Base-by-base conservation (phyloP, 208 protist species). In the Acanthamoeba royreba region DNA sequence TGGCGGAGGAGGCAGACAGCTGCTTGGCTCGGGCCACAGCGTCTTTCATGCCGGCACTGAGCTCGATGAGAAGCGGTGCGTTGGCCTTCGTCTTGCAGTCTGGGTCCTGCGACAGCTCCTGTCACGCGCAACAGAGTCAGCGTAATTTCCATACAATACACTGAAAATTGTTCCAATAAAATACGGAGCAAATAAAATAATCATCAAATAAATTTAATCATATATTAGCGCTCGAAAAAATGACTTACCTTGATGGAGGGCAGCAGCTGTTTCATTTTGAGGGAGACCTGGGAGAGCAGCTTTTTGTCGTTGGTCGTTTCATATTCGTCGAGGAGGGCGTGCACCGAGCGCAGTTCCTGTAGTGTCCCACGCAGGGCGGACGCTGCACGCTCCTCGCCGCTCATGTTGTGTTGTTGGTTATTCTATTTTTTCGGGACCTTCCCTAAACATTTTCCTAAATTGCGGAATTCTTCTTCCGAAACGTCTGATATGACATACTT, bases 211-310 rank as follows among this genome's bases (percentile, higher is more conserved):
- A 77, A 77, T 40, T 35, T n/a, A 38, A 33, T 35, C 22, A 77
- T 77, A 77, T n/a, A 33, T 40, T 38, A 77, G 66, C n/a, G n/a
- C n/a, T n/a, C n/a, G 13, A 38, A 77, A 77, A 77, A 38, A 77
- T 77, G 58, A 7, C 19, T 7, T 4, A 74, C 85, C 33, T 92
- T 92, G 58, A 92, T 92, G 7, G 33, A 43, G 49, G 85, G 85
- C 1, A 92, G 55, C 4, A 92, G 9, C 35, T 92, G 17, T 5
- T 92, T 92, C 85, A 92, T 92, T 33, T 92, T 92, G 31, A 77
- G 55, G 53, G 85, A 92, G 9, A 72, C 85, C 35, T 92, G 33
- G 49, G 49, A 28, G 52, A 92, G 43, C 42, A 49, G 25, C 46
- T 28, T 42, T 35, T 92, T 92, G 22, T 92, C 85, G 17, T 53